phyloP scores from a whole-genome alignment of 495 filamentous ascomycete species.

The Emericellopsis terricola region DNA sequence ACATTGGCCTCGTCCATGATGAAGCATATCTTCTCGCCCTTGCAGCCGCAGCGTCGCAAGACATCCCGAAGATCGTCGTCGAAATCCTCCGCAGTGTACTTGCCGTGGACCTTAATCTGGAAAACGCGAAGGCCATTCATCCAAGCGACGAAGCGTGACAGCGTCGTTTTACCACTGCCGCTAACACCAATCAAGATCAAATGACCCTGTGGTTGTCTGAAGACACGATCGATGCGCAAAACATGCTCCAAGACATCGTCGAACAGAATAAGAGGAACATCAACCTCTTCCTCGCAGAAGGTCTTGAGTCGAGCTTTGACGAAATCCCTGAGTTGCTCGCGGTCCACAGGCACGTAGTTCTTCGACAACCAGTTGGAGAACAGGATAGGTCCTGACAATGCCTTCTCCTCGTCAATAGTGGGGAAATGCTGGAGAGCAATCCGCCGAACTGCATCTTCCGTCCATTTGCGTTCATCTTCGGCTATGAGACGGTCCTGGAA shows the following conservation, averaged over 20 bases:
- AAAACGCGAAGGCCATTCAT: slow-evolving; percentile 99
- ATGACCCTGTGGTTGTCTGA: slow-evolving; percentile 95
- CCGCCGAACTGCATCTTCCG: slow-evolving; percentile 60
- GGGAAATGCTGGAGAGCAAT: slow-evolving; percentile 89
- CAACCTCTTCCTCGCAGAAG: slow-evolving; percentile 98
- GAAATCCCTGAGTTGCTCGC: slow-evolving; percentile 85
- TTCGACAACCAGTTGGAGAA: slow-evolving; percentile 99
- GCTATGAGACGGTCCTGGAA: slow-evolving; percentile 92
- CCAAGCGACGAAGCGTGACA: slow-evolving; percentile 97
- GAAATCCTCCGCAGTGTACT: slow-evolving; percentile 96
- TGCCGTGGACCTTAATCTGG: slow-evolving; percentile 98
- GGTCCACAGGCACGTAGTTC: slow-evolving; percentile 91
- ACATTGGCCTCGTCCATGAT: slow-evolving; percentile 99
- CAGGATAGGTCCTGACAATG: slow-evolving; percentile 83
- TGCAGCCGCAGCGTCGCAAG: slow-evolving; percentile 83
- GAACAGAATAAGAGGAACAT: slow-evolving; percentile 92
- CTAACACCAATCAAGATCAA: slow-evolving; percentile 96
- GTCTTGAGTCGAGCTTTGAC: slow-evolving; percentile 94
- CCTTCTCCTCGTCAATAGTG: slow-evolving; percentile 69
- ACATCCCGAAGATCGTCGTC: slow-evolving; percentile 93
- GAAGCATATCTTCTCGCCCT: slow-evolving; percentile 98
- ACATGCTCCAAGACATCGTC: slow-evolving; percentile 98
- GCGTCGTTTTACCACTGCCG: slow-evolving; percentile 92
- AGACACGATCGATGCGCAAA: slow-evolving; percentile 92
- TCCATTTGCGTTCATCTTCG: slow-evolving; percentile 94